Conservation (phyloP, 139 green algal species). For the Volvox reticuliferus region DNA sequence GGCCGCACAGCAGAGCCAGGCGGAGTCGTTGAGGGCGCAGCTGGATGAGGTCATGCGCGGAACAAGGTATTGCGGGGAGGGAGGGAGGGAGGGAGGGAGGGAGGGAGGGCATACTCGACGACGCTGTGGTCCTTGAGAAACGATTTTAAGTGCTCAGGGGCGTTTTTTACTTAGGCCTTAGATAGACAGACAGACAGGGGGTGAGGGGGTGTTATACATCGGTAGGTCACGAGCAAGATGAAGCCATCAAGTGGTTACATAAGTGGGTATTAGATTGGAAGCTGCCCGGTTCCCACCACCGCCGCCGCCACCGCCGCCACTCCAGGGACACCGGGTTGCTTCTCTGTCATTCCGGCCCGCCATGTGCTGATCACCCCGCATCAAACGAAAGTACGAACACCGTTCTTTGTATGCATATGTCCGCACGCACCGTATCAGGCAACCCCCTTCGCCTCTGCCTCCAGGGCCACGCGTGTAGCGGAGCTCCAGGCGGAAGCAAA, state of each 20-base stretch:
- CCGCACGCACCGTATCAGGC: too few relatives aligned
- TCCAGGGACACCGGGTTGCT: too few relatives aligned
- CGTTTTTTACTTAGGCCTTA: background rate
- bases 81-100: background rate
- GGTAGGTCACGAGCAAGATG: too few relatives aligned
- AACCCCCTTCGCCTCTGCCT: too few relatives aligned
- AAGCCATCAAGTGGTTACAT: too few relatives aligned
- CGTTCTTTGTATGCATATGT: too few relatives aligned
- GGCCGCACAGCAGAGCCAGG: conserved; percentile 1
- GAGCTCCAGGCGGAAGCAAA: conserved; percentile 43
- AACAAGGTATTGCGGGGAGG: background rate
- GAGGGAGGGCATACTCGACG: background rate
- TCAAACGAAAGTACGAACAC: too few relatives aligned
- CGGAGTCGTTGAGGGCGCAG: conserved; percentile 35
- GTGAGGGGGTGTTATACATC: background rate
- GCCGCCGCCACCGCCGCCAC: too few relatives aligned
- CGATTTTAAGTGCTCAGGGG: background rate
- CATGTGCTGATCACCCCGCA: too few relatives aligned
- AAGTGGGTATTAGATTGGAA: too few relatives aligned
- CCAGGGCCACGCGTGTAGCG: conserved; percentile 20
- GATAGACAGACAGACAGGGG: background rate
- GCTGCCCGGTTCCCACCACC: too few relatives aligned
- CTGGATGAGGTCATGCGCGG: background rate
- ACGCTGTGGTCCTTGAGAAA: background rate
- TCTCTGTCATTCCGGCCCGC: too few relatives aligned